Base-by-base conservation (phyloP, 148 eudicot genomes). In the Fallopia convolvulus region DNA sequence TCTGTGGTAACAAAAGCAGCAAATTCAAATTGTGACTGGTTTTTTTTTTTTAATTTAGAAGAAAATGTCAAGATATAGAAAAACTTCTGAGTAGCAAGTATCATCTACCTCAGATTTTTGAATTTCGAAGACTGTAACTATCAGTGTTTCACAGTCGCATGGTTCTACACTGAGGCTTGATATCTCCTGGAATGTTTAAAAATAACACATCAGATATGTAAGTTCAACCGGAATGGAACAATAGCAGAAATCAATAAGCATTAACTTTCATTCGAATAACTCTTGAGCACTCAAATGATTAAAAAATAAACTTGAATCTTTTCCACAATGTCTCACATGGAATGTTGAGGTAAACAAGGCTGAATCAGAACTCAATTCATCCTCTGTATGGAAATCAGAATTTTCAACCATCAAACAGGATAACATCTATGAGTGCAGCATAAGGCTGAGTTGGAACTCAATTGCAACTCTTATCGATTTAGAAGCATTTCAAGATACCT, bases 111-210 rank as follows among this genome's bases (percentile, higher is more conserved):
- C 97, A 41, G 97, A 87, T 78, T 86, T 81, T 65, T 81, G 81
- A 58, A 95, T 89, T 85, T 88, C 91, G 78, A 95, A 95, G 63
- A 90, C 90, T 78, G 99, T 89, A 80, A 93, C 94, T 79, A 93
- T 72, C 61, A 95, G 88, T 55, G 83, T 85, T 85, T 95, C 97
- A 66, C 82, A 88, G 76, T 93, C 91, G 81, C 91, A 93, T 47
- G 94, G 93, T 83, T 93, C 98, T 65, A 95, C 98, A 42, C 99
- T 92, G 60, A 95, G 86, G 85, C 98, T 93, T 71, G 98, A 95
- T 73, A 90, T 93, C 80, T 95, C 99, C 99, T 93, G 88, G 71
- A 47, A 77, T 65, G 47, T 73, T 1, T 50, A 52, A 60, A 74
- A 50, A 21, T 47, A 26, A 5, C 39, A 61, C 3, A 61, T 30